Conservation (phyloP, 768 basidiomycete species). For the Pisolithus albus region DNA sequence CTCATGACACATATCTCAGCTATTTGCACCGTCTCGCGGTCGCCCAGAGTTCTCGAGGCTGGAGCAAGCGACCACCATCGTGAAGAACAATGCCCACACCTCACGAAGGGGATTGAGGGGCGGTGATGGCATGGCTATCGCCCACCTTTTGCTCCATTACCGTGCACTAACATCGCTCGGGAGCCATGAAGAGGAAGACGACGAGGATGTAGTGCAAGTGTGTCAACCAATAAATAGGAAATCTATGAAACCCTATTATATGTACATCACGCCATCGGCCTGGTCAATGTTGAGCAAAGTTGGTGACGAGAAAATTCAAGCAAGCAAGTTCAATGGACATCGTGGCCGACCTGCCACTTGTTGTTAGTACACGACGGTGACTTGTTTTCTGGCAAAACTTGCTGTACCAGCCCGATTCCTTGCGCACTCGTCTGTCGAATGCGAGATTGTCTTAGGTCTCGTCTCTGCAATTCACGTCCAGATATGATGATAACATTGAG, state of each 20-base stretch:
- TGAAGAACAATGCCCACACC: conserved; percentile 45
- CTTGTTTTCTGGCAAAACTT: no score
- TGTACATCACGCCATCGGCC: no score
- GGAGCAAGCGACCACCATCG: conserved; percentile 45
- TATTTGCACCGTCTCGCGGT: conserved; percentile 55
- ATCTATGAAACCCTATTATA: not conserved
- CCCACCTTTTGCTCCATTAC: conserved; percentile 27
- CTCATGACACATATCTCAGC: conserved; percentile 29
- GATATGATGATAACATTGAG: conserved; percentile 23
- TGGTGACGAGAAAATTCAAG: not conserved
- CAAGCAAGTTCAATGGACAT: no score
- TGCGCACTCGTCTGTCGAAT: no score
- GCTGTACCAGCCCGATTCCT: not conserved
- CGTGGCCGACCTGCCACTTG: no score
- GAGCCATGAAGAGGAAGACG: conserved; percentile 13
- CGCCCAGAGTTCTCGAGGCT: conserved; percentile 50
- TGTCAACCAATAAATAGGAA: conserved; percentile 21
- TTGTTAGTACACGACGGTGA: no score
- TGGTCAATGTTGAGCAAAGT: not conserved
- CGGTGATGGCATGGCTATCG: conserved; percentile 17
- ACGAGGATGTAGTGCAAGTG: conserved; percentile 24
- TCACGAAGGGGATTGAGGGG: conserved; percentile 19
- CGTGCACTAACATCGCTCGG: conserved; percentile 19
- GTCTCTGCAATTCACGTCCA: conserved; percentile 11
- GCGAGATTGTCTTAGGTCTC: conserved; percentile 9